Evolutionary conservation across 2,329 filamentous ascomycete genomes (phyloP).

Genomic region (Aspergillus neoniger): DNA sequence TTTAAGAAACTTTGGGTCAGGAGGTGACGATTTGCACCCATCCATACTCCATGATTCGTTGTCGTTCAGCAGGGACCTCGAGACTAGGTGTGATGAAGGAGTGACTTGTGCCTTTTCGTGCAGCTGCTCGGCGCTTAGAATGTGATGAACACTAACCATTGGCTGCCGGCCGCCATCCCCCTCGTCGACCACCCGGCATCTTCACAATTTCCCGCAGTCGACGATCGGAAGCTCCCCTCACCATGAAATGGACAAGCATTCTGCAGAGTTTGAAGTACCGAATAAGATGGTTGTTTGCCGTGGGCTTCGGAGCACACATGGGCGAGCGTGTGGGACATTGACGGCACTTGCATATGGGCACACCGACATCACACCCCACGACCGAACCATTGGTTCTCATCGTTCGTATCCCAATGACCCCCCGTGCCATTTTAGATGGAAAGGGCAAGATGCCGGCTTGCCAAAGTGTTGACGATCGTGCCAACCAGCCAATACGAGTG

Average conservation of each 20-base stretch:
- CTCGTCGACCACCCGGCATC: neutral
- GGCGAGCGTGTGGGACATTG: neutral
- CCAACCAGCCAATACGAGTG: neutral
- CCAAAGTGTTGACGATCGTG: neutral
- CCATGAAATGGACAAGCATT: neutral
- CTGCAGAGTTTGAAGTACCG: neutral
- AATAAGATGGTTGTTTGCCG: neutral
- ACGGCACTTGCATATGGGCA: conserved; percentile 1
- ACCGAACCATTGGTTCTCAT: neutral
- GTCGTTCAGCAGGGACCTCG: neutral
- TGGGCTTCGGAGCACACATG: neutral
- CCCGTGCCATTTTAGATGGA: no score
- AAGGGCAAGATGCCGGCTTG: neutral
- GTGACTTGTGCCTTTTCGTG: conserved; percentile 17
- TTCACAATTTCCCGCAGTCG: neutral
- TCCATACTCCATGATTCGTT: conserved; percentile 10
- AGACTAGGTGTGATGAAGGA: conserved; percentile 18
- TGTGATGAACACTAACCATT: conserved; percentile 12
- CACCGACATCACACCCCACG: neutral
- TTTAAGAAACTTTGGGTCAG: neutral
- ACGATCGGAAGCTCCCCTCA: neutral
- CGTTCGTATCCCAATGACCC: neutral
- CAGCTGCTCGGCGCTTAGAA: conserved; percentile 24
- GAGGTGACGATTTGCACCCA: neutral
- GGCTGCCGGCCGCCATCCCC: conserved; percentile 6